These are phyloP conservation scores for Quercus lobata DNA, from an alignment of 331 rosid species.

Conservation along the genomic window DNA sequence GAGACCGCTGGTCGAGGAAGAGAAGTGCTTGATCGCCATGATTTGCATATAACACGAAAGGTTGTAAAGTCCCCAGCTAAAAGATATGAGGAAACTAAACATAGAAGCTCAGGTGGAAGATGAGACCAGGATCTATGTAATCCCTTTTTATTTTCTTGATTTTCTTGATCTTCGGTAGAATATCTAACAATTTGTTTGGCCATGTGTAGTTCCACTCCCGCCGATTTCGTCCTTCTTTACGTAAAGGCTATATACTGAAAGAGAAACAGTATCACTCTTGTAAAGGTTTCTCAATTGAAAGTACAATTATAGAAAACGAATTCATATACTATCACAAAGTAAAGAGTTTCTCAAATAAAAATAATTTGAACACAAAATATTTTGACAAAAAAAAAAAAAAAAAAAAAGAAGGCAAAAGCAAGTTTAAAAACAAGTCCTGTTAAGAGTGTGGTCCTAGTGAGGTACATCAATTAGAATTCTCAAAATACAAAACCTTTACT, in stretches of 20 bases:
- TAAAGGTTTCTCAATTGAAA: too few relatives aligned
- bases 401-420: too few relatives aligned
- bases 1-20: neutral
- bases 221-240: neutral
- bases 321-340: too few relatives aligned
- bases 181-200: neutral
- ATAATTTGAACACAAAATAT: too few relatives aligned
- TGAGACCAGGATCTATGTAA: neutral
- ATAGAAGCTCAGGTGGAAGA: neutral
- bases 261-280: too few relatives aligned
- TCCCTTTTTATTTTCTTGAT: neutral
- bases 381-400: too few relatives aligned
- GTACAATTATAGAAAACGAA: too few relatives aligned
- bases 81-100: neutral
- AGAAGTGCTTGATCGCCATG: neutral
- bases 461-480: too few relatives aligned
- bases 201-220: neutral
- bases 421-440: too few relatives aligned
- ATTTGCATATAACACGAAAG: neutral
- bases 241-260: neutral
- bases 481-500: too few relatives aligned
- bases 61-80: neutral
- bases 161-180: neutral
- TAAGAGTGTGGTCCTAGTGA: too few relatives aligned
- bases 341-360: too few relatives aligned